phyloP scores from a whole-genome alignment of 345 rosid genomes.

The Fremontodendron californicum region DNA sequence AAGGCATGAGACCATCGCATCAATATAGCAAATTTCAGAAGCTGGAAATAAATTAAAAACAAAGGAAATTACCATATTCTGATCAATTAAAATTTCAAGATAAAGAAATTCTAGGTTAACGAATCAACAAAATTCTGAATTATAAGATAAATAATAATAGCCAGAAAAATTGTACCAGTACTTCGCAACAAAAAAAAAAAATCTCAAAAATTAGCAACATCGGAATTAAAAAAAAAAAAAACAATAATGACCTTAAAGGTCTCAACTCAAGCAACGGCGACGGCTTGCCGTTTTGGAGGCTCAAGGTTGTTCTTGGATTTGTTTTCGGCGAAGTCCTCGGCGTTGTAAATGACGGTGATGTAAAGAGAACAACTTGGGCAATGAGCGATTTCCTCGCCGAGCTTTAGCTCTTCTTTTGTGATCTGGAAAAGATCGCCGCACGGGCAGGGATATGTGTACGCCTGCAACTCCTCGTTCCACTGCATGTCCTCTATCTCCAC shows the following conservation, averaged over 20 bases:
- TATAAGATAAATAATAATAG: not conserved
- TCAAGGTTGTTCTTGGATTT: constrained; percentile 36
- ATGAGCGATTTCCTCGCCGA: constrained; percentile 81
- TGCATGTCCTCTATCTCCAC: constrained; percentile 98
- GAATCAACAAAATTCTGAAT: not conserved
- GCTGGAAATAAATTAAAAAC: not conserved
- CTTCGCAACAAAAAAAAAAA: not conserved
- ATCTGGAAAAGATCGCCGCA: constrained; percentile 94
- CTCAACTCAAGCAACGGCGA: constrained; percentile 63
- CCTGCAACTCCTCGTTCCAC: constrained; percentile 77
- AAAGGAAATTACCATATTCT: no score
- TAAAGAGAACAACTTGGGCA: constrained; percentile 95
- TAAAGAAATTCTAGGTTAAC: not conserved
- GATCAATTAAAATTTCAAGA: not conserved
- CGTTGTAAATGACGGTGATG: constrained; percentile 80
- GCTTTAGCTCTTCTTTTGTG: constrained; percentile 73
- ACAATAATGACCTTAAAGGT: not conserved
- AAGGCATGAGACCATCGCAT: not conserved
- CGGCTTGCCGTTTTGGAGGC: constrained; percentile 39
- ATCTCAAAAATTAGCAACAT: not conserved
- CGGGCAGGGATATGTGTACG: constrained; percentile 87
- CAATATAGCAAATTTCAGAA: not conserved
- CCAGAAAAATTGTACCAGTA: not conserved
- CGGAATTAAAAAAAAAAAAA: no score
- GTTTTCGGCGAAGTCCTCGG: constrained; percentile 58